Evolutionary conservation across 2,329 filamentous ascomycete species (phyloP), one percentile per base, ranked within the genome.

Genomic region (Penicillium sp.): DNA sequence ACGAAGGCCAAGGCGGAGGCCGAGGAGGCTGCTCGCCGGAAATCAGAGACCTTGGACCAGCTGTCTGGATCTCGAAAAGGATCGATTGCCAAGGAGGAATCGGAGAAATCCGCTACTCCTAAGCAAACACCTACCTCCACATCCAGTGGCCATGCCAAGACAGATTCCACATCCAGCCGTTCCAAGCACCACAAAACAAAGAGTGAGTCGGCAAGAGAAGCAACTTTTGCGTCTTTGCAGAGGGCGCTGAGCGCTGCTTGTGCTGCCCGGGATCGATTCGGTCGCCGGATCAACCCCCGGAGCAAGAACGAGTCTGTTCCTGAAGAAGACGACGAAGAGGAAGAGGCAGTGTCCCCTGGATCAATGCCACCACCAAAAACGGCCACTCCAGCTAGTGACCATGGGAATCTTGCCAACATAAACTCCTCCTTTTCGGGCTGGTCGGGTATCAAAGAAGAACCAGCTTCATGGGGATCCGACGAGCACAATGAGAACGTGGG

Each of bases 211-310:
- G 68, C 70, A 33, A 73, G 75, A 16, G 75, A 76, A 57, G 74
- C 75, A 40, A 77, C 73, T 16, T 77, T 76, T 63, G 74, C 72
- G 10, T 78, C 76, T n/a, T 64, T 78, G 46, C 76, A 78, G 60
- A 67, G 76, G 56, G 75, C 76, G n/a, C 67, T 78, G 48, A 73
- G 72, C 55, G 73, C 75, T 39, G 75, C 76, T 11, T 73, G 74
- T 54, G 74, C 75, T 46, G 75, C 74, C 49, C 72, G 72, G 23
- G 69, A 68, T 34, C 66, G 70, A 27, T 74, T 71, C 55, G 61
- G 63, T 40, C 53, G 55, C 29, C 63, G 64, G 45, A 60, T 60
- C 29, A 59, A 64, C 40, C 65, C 63, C 11, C 57, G 58, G 21
- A 59, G 57, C 46, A 62, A 64, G 53, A 59, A 61, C 19, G 68